phyloP scores from a whole-genome alignment of 495 filamentous ascomycete species.

The Talaromyces trachyspermus region DNA sequence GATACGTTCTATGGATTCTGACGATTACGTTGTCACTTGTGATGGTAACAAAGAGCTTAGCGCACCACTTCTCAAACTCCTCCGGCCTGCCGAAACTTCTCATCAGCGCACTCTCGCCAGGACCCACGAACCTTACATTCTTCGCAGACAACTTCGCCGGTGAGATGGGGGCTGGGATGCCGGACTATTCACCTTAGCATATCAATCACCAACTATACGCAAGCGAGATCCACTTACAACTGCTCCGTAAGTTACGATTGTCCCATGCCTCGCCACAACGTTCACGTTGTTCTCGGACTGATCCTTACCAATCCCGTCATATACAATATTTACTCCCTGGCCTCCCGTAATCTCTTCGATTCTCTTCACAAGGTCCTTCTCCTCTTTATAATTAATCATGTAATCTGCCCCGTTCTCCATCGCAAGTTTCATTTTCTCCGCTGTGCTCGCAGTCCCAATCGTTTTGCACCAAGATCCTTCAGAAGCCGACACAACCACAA shows the following conservation, averaged over 20 bases:
- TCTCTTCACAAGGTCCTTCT: slow-evolving; percentile 43
- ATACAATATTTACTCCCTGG: slow-evolving; percentile 60
- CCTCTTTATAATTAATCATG: slow-evolving; percentile 51
- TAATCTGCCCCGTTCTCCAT: slow-evolving; percentile 49
- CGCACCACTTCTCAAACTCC: neutral
- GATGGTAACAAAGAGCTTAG: neutral
- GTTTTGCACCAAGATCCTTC: slow-evolving; percentile 52
- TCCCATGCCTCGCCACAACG: slow-evolving; percentile 59
- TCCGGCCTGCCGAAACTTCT: neutral
- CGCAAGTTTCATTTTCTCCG: slow-evolving; percentile 55
- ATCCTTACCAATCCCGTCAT: slow-evolving; percentile 68
- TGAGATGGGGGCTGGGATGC: neutral
- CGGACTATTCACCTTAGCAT: too few relatives aligned
- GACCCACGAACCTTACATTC: neutral
- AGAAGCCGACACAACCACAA: slow-evolving; percentile 60
- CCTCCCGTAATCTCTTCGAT: slow-evolving; percentile 54
- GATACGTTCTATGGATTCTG: neutral
- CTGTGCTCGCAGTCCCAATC: slow-evolving; percentile 62
- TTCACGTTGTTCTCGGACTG: slow-evolving; percentile 68
- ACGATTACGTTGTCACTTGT: neutral
- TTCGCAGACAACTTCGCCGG: neutral
- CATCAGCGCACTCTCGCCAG: too few relatives aligned
- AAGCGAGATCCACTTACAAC: neutral
- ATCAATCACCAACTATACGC: too few relatives aligned
- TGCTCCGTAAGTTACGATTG: slow-evolving; percentile 55